Conservation (phyloP, 2,329 filamentous ascomycete genomes). For the Fusarium globosum region DNA sequence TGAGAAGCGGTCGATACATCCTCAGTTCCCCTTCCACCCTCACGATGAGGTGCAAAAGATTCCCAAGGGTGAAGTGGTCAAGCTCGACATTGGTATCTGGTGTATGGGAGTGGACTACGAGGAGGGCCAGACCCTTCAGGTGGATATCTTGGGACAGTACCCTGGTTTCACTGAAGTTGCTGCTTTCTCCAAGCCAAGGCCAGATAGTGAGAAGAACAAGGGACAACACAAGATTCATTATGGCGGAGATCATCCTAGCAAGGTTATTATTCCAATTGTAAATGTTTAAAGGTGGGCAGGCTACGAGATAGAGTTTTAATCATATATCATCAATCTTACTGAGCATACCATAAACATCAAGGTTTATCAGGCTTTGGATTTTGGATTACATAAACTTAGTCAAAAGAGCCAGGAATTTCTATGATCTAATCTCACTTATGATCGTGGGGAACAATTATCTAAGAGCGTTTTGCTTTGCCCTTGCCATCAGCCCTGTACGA, state of each 20-base stretch:
- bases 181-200: constrained; percentile 17
- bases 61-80: constrained; percentile 18
- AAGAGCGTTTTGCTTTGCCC: not conserved
- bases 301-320: not conserved
- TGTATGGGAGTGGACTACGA: constrained; percentile 22
- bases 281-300: not conserved
- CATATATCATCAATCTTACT: not conserved
- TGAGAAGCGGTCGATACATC: not conserved
- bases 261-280: constrained; percentile 34
- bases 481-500: not conserved
- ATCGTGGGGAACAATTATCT: not conserved
- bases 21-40: constrained; percentile 16
- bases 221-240: constrained; percentile 29
- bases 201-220: constrained; percentile 17
- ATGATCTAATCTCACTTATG: too few relatives aligned
- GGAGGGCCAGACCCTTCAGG: not conserved
- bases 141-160: constrained; percentile 19
- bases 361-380: not conserved
- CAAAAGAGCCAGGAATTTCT: not conserved
- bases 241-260: constrained; percentile 31
- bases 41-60: constrained; percentile 15
- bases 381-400: not conserved
- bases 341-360: not conserved
- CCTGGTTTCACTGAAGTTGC: constrained; percentile 11
- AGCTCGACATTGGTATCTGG: constrained; percentile 23